Evolutionary conservation across 208 protist species (phyloP), one percentile per base, ranked within the genome.

Genomic region (Crithidia sp.): DNA sequence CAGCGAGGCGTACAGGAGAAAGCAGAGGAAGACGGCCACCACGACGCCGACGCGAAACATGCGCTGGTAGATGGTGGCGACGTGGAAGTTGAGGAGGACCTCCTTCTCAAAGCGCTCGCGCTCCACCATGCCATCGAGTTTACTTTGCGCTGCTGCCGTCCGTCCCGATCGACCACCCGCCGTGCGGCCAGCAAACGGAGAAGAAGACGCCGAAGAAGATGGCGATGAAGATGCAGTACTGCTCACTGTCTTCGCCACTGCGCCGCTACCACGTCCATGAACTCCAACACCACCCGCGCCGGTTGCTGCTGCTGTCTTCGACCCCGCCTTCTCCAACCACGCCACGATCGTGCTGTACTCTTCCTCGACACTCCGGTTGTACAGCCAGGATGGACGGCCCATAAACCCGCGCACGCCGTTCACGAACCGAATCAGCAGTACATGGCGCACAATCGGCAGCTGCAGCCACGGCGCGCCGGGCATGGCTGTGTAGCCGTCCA

Each of bases 21-120:
- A 37, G 5, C 86, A 43, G 19, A 97, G 76, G 8, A 84, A 7
- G 0, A 85, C 28, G 37, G 77, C 82, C 6, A 77, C 43, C 5
- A 73, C 43, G 37, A 88, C 53, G 70, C 86, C 85, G 6, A 88
- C 14, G 57, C 90, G 90, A 39, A 88, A 58, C 65, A 87, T 83
- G 6, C 90, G 87, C 57, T 97, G 93, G 68, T 95, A 97, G 67
- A 89, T 71, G 3, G 84, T 90, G 5, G 93, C 93, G 39, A 97
- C 90, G 59, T 90, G 86, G 70, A 97, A 91, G 13, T 68, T 68
- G 14, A 68, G 73, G 28, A 97, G 76, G 60, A 97, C 83, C 71
- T 97, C 89, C 50, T 55, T 57, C 16, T 95, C 84, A 75, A 97
- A 97, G 19, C 44, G 45, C 62, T 97, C 93, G 36, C 93, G 81